These are phyloP conservation scores for Calonectria fujianensis DNA, from an alignment of 2,329 filamentous ascomycete species.

Conservation along the genomic window DNA sequence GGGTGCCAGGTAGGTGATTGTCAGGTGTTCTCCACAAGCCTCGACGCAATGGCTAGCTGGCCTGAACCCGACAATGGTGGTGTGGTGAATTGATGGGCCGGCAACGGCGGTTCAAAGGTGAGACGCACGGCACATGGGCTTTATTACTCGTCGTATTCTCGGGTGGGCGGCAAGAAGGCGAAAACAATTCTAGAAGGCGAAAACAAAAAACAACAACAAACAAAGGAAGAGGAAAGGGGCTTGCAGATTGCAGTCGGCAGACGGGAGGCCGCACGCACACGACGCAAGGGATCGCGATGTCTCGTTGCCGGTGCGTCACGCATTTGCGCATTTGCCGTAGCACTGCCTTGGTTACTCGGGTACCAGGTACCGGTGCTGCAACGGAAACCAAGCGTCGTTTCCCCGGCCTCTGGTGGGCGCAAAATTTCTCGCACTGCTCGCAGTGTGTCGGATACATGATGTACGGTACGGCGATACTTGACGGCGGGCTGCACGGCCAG, in stretches of 20 bases:
- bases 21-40: conserved; percentile 9
- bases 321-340: neutral
- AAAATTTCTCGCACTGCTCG: conserved; percentile 5
- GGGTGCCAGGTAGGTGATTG: neutral
- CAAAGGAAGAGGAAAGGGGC: neutral
- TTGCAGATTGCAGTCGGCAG: neutral
- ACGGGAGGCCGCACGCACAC: conserved; percentile 10
- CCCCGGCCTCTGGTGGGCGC: conserved; percentile 10
- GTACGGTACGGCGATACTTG: conserved; percentile 19
- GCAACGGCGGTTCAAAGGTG: conserved; percentile 6
- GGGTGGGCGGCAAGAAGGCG: conserved; percentile 14
- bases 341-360: conserved; percentile 5
- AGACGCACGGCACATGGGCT: neutral
- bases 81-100: conserved; percentile 18
- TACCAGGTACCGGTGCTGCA: conserved; percentile 22
- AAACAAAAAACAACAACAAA: neutral
- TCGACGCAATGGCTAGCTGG: conserved; percentile 6
- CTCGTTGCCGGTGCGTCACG: conserved; percentile 12
- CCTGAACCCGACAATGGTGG: neutral
- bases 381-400: conserved; percentile 10
- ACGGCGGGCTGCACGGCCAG: neutral
- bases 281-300: conserved; percentile 24
- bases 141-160: conserved; percentile 25
- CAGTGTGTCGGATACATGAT: conserved; percentile 15
- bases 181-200: neutral